These are phyloP conservation scores for Apiotrichum veenhuisii DNA, from an alignment of 1,284 basidiomycete species.

Conservation along the genomic window DNA sequence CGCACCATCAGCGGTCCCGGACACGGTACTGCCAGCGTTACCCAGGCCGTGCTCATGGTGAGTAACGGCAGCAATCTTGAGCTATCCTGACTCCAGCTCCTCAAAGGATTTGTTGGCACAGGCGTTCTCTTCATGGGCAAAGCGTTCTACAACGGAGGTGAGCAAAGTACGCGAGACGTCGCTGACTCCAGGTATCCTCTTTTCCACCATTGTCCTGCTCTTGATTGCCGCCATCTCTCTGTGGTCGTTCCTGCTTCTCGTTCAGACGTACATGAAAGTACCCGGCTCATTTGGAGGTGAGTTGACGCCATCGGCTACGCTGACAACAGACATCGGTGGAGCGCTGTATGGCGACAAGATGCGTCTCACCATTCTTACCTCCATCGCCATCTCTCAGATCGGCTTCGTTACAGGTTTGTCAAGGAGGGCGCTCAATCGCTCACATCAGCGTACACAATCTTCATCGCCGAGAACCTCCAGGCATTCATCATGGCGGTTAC, in stretches of 20 bases:
- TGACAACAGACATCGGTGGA: conserved; percentile 75
- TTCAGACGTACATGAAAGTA: conserved; percentile 82
- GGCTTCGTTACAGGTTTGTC: conserved; percentile 51
- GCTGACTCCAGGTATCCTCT: conserved; percentile 61
- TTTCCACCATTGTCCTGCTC: conserved; percentile 75
- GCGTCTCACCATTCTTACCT: conserved; percentile 81
- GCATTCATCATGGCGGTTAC: conserved; percentile 83
- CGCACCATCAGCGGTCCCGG: conserved; percentile 55
- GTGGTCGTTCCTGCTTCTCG: conserved; percentile 89
- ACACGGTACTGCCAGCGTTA: conserved; percentile 77
- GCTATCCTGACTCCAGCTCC: conserved; percentile 55
- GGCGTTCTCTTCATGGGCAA: conserved; percentile 95
- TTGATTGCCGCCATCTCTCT: conserved; percentile 83
- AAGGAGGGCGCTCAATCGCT: background rate
- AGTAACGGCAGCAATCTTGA: conserved; percentile 27
- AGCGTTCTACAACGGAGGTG: conserved; percentile 89
- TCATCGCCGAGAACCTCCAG: conserved; percentile 88
- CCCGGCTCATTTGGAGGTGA: conserved; percentile 88
- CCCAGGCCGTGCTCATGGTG: conserved; percentile 87
- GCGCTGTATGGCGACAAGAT: conserved; percentile 87
- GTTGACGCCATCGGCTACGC: conserved; percentile 21
- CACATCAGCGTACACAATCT: conserved; percentile 81
- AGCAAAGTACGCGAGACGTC: conserved; percentile 3
- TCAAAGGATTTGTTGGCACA: conserved; percentile 96
- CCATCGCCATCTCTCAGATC: conserved; percentile 85